Base-by-base conservation (phyloP, 257 asterid species). In the Striga asiatica region DNA sequence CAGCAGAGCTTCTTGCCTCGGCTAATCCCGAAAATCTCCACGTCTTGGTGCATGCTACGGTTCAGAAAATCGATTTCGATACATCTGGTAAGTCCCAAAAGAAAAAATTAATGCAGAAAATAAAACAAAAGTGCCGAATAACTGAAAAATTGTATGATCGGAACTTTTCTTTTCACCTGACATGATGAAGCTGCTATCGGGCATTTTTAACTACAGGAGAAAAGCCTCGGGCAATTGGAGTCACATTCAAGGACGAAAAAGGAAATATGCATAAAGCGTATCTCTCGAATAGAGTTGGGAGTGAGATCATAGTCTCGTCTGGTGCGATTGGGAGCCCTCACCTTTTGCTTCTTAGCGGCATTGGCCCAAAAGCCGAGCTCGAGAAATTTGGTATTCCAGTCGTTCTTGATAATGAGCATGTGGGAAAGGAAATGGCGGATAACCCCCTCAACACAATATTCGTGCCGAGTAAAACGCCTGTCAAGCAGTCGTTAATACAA, bases 251-350 rank as follows among this genome's bases (percentile, higher is more conserved):
- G 21, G 99, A 88, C 11, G 95, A 88, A 63, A 78, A 74, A 1
- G 97, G 99, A 43, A 74, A 69, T 45, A 60, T 3, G 18, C 97
- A 88, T 71, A 57, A 57, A n/a, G 99, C 93, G 4, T 49, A 57
- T 46, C 81, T 92, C 8, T 88, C 99, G 1, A 81, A 74, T 47
- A 79, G 74, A 69, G 10, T 39, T 8, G 66, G 76, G n/a, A 84
- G 99, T 54, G 95, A 92, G 52, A 43, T 92, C 66, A 76, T 92
- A 5, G 68, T 88, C 54, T 67, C 97, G 1, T 75, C 83, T 6
- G 97, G 99, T n/a, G 97, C 99, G 23, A 82, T 92, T 6, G 99
- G 97, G 37, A 92, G 91, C 79, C 95, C 99, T 45, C 99, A 92
- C n/a, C 58, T 92, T 70, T 61, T 88, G 71, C 74, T 92, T 47